Conservation (phyloP, 1,139 yeast genomes). For the Hyphopichia buzzinii region DNA sequence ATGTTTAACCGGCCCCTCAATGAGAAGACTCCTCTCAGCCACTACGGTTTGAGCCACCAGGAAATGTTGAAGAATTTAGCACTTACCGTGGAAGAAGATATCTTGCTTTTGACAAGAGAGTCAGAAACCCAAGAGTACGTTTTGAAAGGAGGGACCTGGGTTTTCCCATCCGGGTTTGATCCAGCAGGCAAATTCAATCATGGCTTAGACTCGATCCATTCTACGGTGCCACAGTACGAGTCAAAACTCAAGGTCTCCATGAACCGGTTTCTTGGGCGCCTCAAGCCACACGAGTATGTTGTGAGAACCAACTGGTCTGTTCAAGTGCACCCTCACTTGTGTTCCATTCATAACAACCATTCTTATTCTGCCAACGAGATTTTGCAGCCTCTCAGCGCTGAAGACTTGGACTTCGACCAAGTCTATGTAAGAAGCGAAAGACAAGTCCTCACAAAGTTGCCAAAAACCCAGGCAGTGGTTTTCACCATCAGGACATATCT, state of each 20-base stretch:
- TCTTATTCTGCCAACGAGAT: slow-evolving; percentile 27
- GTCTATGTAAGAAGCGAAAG: slow-evolving; percentile 63
- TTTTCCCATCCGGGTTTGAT: slow-evolving; percentile 75
- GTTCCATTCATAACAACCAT: slow-evolving; percentile 50
- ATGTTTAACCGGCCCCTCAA: slow-evolving; percentile 19
- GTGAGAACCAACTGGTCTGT: slow-evolving; percentile 63
- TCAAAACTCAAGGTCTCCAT: slow-evolving; percentile 54
- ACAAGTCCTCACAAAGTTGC: slow-evolving; percentile 59
- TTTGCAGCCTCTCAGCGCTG: slow-evolving; percentile 31
- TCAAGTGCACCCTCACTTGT: slow-evolving; percentile 53
- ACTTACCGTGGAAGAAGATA: slow-evolving; percentile 39
- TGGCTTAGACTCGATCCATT: slow-evolving; percentile 55
- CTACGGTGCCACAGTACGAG: slow-evolving; percentile 62
- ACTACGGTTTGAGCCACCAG: slow-evolving; percentile 14
- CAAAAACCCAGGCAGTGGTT: slow-evolving; percentile 50
- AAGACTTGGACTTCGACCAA: slow-evolving; percentile 50
- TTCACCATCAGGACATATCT: slow-evolving; percentile 66
- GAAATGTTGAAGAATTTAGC: slow-evolving; percentile 26
- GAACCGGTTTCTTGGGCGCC: slow-evolving; percentile 57
- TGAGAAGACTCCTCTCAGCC: slow-evolving; percentile 25
- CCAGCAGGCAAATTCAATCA: slow-evolving; percentile 55
- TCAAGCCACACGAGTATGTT: slow-evolving; percentile 51
- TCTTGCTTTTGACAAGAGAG: slow-evolving; percentile 36
- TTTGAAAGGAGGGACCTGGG: slow-evolving; percentile 62
- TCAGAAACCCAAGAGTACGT: slow-evolving; percentile 51